phyloP scores from a whole-genome alignment of 495 filamentous ascomycete species.

The Astrothelium macrocarpum region DNA sequence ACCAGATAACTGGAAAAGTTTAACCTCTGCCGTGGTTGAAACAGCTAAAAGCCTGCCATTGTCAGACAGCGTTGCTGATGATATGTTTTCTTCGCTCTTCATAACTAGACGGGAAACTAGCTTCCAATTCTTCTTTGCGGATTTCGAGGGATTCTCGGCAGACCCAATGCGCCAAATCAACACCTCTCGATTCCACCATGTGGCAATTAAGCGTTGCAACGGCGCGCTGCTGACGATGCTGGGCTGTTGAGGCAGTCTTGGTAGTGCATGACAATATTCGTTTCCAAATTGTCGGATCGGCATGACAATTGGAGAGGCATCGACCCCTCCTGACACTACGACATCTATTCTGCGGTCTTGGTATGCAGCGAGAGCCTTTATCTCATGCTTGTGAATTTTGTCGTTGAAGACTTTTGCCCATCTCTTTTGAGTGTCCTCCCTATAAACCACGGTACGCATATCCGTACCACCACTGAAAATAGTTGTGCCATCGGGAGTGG shows the following conservation, averaged over 20 bases:
- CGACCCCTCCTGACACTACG: slow-evolving; percentile 84
- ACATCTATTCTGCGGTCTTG: slow-evolving; percentile 68
- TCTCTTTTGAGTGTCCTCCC: slow-evolving; percentile 47
- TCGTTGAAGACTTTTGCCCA: slow-evolving; percentile 81
- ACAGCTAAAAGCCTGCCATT: slow-evolving; percentile 69
- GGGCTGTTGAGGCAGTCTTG: slow-evolving; percentile 68
- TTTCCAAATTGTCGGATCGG: slow-evolving; percentile 72
- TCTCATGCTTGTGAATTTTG: slow-evolving; percentile 81
- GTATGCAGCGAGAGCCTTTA: slow-evolving; percentile 88
- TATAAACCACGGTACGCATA: slow-evolving; percentile 71
- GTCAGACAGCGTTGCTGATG: slow-evolving; percentile 61
- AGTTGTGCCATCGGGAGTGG: slow-evolving; percentile 67
- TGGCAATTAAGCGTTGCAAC: slow-evolving; percentile 62
- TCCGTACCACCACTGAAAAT: slow-evolving; percentile 92
- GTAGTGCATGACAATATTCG: slow-evolving; percentile 69
- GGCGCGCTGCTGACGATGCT: slow-evolving; percentile 55
- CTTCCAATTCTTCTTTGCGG: slow-evolving; percentile 41
- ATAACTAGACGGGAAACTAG: slow-evolving; percentile 64
- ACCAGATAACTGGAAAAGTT: slow-evolving; percentile 58
- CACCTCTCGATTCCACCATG: slow-evolving; percentile 88
- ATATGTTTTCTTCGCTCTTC: slow-evolving; percentile 76
- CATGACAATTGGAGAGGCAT: slow-evolving; percentile 68
- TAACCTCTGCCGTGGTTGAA: slow-evolving; percentile 65
- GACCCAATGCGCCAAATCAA: slow-evolving; percentile 58
- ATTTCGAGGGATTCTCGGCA: slow-evolving; percentile 13